These are phyloP conservation scores for Penicillium rolfsii DNA, from an alignment of 2,329 filamentous ascomycete species.

Conservation along the genomic window DNA sequence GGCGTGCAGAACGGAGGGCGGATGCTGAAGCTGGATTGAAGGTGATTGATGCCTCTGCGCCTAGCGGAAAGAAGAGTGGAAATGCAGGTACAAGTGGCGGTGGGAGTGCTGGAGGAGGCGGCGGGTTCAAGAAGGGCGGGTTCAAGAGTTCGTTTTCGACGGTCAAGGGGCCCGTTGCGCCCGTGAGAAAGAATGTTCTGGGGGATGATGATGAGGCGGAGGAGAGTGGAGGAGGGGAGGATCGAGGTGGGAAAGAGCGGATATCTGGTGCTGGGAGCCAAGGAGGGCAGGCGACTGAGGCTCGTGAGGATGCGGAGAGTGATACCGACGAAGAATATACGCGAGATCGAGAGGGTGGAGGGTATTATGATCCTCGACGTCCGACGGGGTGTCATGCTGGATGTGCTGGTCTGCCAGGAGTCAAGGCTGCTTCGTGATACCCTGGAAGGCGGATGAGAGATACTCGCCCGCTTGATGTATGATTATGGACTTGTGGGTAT, in stretches of 20 bases:
- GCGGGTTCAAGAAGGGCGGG: constrained; percentile 74
- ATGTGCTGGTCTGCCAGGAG: constrained; percentile 36
- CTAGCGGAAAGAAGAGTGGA: constrained; percentile 22
- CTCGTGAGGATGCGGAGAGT: constrained; percentile 62
- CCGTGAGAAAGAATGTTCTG: constrained; percentile 48
- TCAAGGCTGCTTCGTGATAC: constrained; percentile 19
- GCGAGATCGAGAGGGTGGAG: constrained; percentile 39
- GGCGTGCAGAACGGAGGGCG: constrained; percentile 47
- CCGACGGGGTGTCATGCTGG: constrained; percentile 54
- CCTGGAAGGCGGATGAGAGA: background rate
- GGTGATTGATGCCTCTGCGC: constrained; percentile 39
- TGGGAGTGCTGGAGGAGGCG: constrained; percentile 29
- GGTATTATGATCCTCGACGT: constrained; percentile 56
- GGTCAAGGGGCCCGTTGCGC: constrained; percentile 45
- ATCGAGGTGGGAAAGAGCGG: constrained; percentile 15
- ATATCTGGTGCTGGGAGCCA: background rate
- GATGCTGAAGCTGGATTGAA: constrained; percentile 47
- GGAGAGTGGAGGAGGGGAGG: constrained; percentile 21
- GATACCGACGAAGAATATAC: constrained; percentile 71
- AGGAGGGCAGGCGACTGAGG: constrained; percentile 2
- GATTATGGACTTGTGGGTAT: background rate
- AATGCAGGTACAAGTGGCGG: constrained; percentile 17
- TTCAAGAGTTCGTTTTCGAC: constrained; percentile 77
- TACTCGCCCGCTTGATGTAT: background rate
- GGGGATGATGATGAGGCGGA: constrained; percentile 48